Conservation (phyloP, 768 basidiomycete genomes). For the Hydnum rufescens region DNA sequence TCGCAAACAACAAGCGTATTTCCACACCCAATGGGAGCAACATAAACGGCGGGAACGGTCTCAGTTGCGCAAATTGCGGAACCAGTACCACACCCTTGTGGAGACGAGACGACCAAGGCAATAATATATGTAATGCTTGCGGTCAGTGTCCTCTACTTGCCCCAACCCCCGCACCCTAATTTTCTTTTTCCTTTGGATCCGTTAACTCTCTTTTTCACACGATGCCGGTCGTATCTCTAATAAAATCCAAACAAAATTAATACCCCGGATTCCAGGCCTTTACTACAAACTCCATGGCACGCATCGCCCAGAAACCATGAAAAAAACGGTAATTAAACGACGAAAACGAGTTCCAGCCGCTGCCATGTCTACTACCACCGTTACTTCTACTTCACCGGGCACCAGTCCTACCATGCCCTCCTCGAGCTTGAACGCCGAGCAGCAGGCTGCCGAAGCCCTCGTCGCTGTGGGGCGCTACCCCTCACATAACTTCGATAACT, state of each 20-base stretch:
- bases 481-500: slow-evolving; percentile 7
- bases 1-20: background rate
- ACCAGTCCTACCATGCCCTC: background rate
- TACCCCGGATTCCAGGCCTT: slow-evolving; percentile 57
- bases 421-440: slow-evolving; percentile 25
- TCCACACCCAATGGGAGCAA: background rate
- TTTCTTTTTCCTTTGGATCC: background rate
- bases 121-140: slow-evolving; percentile 27
- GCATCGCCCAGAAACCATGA: slow-evolving; percentile 95
- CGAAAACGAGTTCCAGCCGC: slow-evolving; percentile 71
- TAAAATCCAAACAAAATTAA: no score
- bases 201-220: background rate
- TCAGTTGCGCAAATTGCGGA: slow-evolving; percentile 15
- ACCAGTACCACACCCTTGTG: slow-evolving; percentile 25
- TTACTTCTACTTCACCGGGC: slow-evolving; percentile 3
- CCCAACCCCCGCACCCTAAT: background rate
- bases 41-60: slow-evolving; percentile 4
- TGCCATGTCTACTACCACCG: slow-evolving; percentile 2
- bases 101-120: slow-evolving; percentile 25
- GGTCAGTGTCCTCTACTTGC: slow-evolving; percentile 16
- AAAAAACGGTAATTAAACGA: slow-evolving; percentile 96
- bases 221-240: background rate
- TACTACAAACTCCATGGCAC: slow-evolving; percentile 98
- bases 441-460: slow-evolving; percentile 76
- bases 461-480: slow-evolving; percentile 51